phyloP scores from a whole-genome alignment of 2,329 filamentous ascomycete genomes.

The Sporothrix sp. region DNA sequence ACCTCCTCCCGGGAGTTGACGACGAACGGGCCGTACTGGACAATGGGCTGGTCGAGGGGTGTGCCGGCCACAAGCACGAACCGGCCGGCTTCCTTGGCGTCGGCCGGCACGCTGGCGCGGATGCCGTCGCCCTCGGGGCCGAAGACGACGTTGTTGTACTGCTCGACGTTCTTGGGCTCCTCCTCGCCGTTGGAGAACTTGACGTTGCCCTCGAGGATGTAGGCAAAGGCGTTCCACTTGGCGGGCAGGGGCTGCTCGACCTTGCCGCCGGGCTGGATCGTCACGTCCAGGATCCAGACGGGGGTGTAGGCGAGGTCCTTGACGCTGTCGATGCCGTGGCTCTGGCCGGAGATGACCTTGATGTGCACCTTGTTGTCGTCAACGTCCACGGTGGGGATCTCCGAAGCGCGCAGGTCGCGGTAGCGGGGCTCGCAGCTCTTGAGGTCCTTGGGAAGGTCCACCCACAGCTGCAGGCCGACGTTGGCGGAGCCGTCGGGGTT shows the following conservation, averaged over 20 bases:
- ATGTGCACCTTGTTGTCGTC: slow-evolving; percentile 67
- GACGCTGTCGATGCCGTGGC: slow-evolving; percentile 74
- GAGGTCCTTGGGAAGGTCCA: slow-evolving; percentile 71
- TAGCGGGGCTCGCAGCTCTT: slow-evolving; percentile 90
- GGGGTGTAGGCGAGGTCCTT: slow-evolving; percentile 87
- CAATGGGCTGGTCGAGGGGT: slow-evolving; percentile 68
- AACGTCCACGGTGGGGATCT: slow-evolving; percentile 66
- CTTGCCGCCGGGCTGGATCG: slow-evolving; percentile 66
- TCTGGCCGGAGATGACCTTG: slow-evolving; percentile 84
- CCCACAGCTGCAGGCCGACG: slow-evolving; percentile 89
- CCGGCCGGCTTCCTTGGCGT: slow-evolving; percentile 47
- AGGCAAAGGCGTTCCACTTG: slow-evolving; percentile 86
- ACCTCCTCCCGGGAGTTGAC: slow-evolving; percentile 62
- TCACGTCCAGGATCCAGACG: slow-evolving; percentile 88
- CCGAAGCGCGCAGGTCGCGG: slow-evolving; percentile 66
- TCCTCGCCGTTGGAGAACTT: slow-evolving; percentile 47
- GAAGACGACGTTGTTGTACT: slow-evolving; percentile 87
- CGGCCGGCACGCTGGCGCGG: slow-evolving; percentile 56
- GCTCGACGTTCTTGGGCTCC: slow-evolving; percentile 39
- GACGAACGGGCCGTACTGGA: slow-evolving; percentile 84
- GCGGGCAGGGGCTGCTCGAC: slow-evolving; percentile 65
- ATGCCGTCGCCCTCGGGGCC: slow-evolving; percentile 68
- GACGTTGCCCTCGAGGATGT: slow-evolving; percentile 66
- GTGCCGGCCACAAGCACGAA: slow-evolving; percentile 69
- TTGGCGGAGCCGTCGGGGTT: slow-evolving; percentile 67